Evolutionary conservation across 352 stramenopile species (phyloP).

Genomic region (Thalassiosira hispida): DNA sequence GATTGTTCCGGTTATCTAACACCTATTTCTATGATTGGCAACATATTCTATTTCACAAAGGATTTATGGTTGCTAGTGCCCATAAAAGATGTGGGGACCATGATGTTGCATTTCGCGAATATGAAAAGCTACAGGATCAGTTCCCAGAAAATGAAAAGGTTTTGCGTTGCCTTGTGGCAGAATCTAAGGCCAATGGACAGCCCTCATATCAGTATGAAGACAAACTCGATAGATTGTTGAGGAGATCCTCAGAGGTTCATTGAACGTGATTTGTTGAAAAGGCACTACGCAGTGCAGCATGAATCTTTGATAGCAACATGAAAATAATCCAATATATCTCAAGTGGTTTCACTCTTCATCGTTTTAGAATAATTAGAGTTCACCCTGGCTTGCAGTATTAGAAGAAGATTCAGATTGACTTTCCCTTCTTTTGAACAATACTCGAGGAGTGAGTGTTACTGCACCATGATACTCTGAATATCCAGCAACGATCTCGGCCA

Average conservation of each 20-base stretch:
- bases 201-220: conserved; percentile 92
- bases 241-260: not conserved
- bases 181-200: conserved; percentile 38
- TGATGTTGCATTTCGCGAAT: conserved; percentile 91
- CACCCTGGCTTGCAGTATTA: conserved; percentile 2
- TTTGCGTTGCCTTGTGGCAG: too few relatives aligned
- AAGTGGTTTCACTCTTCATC: too few relatives aligned
- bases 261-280: too few relatives aligned
- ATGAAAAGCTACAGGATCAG: conserved; percentile 92
- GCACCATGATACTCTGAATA: conserved; percentile 45
- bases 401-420: not conserved
- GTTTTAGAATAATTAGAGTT: conserved; percentile 29
- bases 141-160: too few relatives aligned
- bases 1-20: too few relatives aligned
- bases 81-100: conserved; percentile 94
- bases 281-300: too few relatives aligned
- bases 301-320: too few relatives aligned
- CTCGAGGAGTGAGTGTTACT: conserved; percentile 47
- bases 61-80: conserved; percentile 95
- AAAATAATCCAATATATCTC: too few relatives aligned
- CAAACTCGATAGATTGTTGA: conserved; percentile 90
- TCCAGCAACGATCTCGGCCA: conserved; percentile 37
- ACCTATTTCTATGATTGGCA: not conserved
- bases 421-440: conserved; percentile 44
- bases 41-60: conserved; percentile 13